Base-by-base conservation (phyloP, 2,329 filamentous ascomycete genomes). In the Aspergillus sp. region DNA sequence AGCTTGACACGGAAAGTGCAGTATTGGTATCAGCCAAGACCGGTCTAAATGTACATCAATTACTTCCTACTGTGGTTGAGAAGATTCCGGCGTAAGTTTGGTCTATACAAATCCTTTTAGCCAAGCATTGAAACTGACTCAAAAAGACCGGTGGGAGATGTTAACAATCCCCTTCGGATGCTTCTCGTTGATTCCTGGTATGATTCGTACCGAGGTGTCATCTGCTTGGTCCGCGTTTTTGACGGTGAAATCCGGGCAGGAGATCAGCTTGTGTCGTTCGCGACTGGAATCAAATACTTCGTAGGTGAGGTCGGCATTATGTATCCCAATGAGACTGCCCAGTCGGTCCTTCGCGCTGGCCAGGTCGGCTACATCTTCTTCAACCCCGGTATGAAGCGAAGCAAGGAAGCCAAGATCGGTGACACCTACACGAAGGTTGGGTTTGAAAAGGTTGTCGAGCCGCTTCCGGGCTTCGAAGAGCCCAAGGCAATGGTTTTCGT, bases 401-500 rank as follows among this genome's bases (percentile, higher is more conserved):
- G 93, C 60, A 90, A 96, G 73, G 95, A 99, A 72, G 94, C 95
- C 53, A 96, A 97, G 77, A 89, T 98, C 27, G 95, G 95, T 54
- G 95, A 99, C 71, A 99, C 95, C 0, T 96, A 92, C 70, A 98
- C 95, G 0, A 90, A 86, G 1, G 84, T 92, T 3, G 92, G 91
- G 2, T 87, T 81, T 21, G 91, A 96, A 77, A 85, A 86, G 60
- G 71, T 83, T 0, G 92, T 99, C 2, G 84, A 93, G 74, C 88
- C 91, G 11, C 88, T 93, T 57, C 92, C 92, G 0, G 95, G 94
- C 2, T 99, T 99, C 62, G 94, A 96, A 73, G 95, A 99, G 75
- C 94, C 95, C 1, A 96, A 99, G 75, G 90, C 93, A 5, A 99
- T 99, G 95, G 95, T 99, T 4, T 99, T 99, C 68, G 95, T 99